Base-by-base conservation (phyloP, 805 yeast species). In the Suhomyces vadensis region DNA sequence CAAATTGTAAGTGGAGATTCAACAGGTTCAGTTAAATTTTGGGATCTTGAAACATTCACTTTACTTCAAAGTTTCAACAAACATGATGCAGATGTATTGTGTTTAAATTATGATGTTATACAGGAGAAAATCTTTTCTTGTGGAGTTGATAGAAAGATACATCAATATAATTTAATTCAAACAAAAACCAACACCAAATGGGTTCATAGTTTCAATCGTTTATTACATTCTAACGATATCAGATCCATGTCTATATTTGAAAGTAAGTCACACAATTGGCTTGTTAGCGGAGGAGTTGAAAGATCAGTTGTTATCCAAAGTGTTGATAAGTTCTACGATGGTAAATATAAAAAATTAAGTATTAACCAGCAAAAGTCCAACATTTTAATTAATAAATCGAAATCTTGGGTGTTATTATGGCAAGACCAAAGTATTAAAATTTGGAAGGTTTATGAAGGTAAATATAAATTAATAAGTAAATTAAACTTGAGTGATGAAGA, bases 1-100 rank as follows among this genome's bases (percentile, higher is more conserved):
- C 95, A 89, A 61, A 77, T 94, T 46, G 95, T 88, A n/a, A 82
- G 90, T 48, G 99, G 98, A 43, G 99, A 94, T 67, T 90, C 97
- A 5, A 92, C 97, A 1, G 99, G 99, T 1, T 76, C 87, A 6
- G 79, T 94, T 41, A 92, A 92, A 64, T 78, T 94, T 51, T 94
- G 99, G 99, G 96, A 92, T 57, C 73, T 85, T 50, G 76, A 79
- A 38, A 83, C 80, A 53, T 82, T 82, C 53, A 83, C 96, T 1
- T 69, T 94, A 47, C 72, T 81, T 41, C 98, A 92, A 64, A 81
- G 86, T 19, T 90, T 89, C 63, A 78, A 81, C 51, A 81, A 81
- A 8, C 98, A 94, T 60, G 95, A 86, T 39, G 97, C 96, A 1
- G 99, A 94, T 75, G 87, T 91, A 3, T 71, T 94, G 51, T 79